Conservation (phyloP, 345 rosid species). For the Salix brachista region DNA sequence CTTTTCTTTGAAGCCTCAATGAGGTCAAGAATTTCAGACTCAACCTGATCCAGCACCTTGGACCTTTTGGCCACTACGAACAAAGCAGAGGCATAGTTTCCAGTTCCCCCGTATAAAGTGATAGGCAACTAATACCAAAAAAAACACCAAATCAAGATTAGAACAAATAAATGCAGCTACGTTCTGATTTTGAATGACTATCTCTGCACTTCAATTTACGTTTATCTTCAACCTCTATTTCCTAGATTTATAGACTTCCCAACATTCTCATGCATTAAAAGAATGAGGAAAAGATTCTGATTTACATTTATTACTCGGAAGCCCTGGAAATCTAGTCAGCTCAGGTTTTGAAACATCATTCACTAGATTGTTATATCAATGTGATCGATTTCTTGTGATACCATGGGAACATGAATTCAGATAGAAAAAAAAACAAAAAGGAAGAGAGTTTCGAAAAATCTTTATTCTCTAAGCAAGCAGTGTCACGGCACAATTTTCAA, state of each 20-base stretch:
- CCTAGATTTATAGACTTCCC: background rate
- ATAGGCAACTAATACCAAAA: constrained; percentile 54
- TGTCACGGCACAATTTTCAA: no score
- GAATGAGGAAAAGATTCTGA: background rate
- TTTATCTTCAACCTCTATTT: background rate
- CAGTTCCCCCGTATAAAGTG: constrained; percentile 67
- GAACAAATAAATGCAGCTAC: background rate
- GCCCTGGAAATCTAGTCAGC: background rate
- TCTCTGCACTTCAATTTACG: background rate
- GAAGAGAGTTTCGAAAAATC: no score
- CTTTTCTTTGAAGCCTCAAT: constrained; percentile 61
- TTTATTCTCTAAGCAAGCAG: no score
- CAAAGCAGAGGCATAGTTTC: constrained; percentile 86
- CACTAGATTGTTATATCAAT: background rate
- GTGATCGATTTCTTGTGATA: no score
- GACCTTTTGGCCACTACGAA: constrained; percentile 63
- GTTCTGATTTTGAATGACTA: background rate
- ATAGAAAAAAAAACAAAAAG: no score
- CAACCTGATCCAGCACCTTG: constrained; percentile 67
- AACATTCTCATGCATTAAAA: background rate
- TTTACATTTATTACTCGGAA: background rate
- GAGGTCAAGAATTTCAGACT: constrained; percentile 63
- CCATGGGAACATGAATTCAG: no score
- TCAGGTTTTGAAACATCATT: background rate
- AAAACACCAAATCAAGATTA: constrained; percentile 11